phyloP scores from a whole-genome alignment of 768 basidiomycete species.

The Lactarius akahatsu region DNA sequence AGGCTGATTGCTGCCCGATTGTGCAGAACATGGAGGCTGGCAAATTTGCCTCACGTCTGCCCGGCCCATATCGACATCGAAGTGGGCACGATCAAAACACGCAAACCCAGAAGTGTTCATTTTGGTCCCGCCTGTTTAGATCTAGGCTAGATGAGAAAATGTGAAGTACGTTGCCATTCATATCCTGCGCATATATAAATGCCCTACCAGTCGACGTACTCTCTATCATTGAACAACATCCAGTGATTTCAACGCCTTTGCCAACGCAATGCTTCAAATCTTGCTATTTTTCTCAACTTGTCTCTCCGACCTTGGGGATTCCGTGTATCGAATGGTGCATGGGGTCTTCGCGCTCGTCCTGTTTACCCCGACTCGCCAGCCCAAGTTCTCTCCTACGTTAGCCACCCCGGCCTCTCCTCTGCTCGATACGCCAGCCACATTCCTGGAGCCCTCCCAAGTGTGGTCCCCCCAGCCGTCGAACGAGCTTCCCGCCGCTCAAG shows the following conservation, averaged over 20 bases:
- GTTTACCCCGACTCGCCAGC: neutral
- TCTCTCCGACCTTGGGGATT: slow-evolving; percentile 5
- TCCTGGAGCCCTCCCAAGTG: neutral
- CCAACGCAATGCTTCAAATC: slow-evolving; percentile 11
- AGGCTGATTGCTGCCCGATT: too few relatives aligned
- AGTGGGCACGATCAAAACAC: too few relatives aligned
- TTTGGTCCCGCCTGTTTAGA: neutral
- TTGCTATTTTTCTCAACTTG: slow-evolving; percentile 4
- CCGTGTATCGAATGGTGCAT: neutral
- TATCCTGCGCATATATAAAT: neutral
- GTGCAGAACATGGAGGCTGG: too few relatives aligned
- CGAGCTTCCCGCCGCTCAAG: neutral
- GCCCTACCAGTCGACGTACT: neutral
- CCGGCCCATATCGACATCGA: too few relatives aligned
- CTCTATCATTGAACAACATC: slow-evolving; percentile 2
- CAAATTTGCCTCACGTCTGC: too few relatives aligned
- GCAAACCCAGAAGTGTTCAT: neutral
- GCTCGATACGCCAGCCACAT: neutral
- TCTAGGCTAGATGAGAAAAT: neutral
- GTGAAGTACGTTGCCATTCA: neutral
- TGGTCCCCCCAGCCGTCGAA: neutral
- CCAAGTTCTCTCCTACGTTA: neutral
- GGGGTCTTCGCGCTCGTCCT: slow-evolving; percentile 1
- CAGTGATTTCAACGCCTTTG: neutral
- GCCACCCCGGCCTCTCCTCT: neutral